Conservation (phyloP, 345 rosid species). For the Barbarea vulgaris region DNA sequence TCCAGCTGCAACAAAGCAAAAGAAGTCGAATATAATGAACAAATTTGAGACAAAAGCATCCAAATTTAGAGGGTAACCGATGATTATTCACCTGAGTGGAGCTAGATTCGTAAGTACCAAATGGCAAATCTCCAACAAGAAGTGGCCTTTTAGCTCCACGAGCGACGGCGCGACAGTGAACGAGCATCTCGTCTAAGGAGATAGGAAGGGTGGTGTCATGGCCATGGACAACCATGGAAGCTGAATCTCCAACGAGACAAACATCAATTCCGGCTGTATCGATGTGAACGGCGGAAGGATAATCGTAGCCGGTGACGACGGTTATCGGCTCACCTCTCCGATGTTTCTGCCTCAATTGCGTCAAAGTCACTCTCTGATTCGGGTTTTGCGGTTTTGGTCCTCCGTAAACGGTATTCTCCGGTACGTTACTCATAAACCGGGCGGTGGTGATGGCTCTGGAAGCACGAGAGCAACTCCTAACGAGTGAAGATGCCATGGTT, state of each 20-base stretch:
- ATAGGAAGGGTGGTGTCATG: constrained; percentile 94
- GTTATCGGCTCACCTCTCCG: constrained; percentile 67
- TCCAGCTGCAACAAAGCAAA: neutral
- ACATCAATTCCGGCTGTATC: constrained; percentile 84
- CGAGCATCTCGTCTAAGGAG: constrained; percentile 89
- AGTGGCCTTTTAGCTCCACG: constrained; percentile 80
- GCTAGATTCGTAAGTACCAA: constrained; percentile 86
- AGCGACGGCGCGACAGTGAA: constrained; percentile 86
- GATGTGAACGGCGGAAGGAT: constrained; percentile 83
- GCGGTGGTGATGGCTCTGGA: constrained; percentile 17
- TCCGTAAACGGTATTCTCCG: constrained; percentile 81
- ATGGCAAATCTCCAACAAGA: constrained; percentile 93
- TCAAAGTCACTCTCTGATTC: constrained; percentile 64
- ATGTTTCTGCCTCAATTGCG: constrained; percentile 64
- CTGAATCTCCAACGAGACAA: constrained; percentile 89
- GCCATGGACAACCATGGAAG: constrained; percentile 96
- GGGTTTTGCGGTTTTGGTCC: constrained; percentile 72
- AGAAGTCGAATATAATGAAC: neutral
- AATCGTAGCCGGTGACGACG: constrained; percentile 83
- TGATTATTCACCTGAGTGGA: constrained; percentile 50
- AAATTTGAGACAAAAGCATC: constrained; percentile 6
- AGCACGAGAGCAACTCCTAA: constrained; percentile 26
- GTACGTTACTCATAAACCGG: constrained; percentile 76
- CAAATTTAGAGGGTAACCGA: neutral
- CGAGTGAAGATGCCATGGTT: constrained; percentile 34